These are phyloP conservation scores for Raddia distichophylla DNA, from an alignment of 176 grass and related monocot species.

Conservation along the genomic window DNA sequence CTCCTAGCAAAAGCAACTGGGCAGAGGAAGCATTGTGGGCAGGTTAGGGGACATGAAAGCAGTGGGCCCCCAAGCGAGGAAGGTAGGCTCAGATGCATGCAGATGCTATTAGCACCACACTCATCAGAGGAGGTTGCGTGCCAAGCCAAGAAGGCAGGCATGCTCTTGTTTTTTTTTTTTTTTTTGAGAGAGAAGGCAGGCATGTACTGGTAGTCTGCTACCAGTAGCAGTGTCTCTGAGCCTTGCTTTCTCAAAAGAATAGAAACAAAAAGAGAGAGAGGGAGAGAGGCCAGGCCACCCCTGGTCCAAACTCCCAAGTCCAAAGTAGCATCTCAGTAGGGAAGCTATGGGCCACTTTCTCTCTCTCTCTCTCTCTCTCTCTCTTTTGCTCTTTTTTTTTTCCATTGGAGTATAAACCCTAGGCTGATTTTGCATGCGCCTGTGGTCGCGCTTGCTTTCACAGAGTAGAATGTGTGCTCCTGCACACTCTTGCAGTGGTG, in stretches of 20 bases:
- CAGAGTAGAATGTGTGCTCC: background rate
- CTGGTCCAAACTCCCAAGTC: constrained; percentile 26
- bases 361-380: background rate
- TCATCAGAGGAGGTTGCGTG: constrained; percentile 23
- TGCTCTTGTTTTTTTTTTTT: background rate
- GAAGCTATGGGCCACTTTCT: background rate
- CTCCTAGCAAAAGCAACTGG: constrained; percentile 30
- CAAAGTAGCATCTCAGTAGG: constrained; percentile 34
- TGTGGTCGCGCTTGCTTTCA: background rate
- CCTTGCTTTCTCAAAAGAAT: constrained; percentile 51
- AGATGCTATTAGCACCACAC: background rate
- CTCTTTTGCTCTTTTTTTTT: constrained; percentile 28
- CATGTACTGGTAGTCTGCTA: background rate
- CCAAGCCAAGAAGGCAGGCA: constrained; percentile 17
- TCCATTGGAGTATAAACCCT: background rate
- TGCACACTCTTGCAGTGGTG: no score
- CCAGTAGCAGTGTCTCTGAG: background rate
- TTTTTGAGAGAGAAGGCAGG: background rate
- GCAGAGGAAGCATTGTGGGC: constrained; percentile 30
- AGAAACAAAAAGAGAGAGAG: constrained; percentile 23
- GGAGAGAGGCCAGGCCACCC: background rate
- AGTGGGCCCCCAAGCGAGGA: constrained; percentile 3
- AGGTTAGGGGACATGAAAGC: constrained; percentile 48
- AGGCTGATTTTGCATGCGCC: constrained; percentile 9
- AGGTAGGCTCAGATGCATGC: constrained; percentile 10